phyloP scores from a whole-genome alignment of 805 yeast genomes.

The Ogataea pilisensis region DNA sequence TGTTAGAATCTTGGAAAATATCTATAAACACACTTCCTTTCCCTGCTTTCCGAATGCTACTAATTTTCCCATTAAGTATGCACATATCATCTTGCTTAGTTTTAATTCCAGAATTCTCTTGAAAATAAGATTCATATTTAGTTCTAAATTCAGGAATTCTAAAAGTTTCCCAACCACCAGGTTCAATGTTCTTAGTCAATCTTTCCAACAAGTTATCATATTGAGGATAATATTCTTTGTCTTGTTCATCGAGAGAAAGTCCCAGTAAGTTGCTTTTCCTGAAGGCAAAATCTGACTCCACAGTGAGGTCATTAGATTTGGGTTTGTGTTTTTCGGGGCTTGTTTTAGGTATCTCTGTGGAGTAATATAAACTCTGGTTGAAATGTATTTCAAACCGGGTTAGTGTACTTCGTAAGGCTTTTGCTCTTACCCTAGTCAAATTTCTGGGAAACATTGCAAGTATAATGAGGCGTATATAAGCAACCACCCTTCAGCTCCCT shows the following conservation, averaged over 20 bases:
- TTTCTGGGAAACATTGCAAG: too few species aligned
- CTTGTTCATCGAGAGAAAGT: slow-evolving; percentile 16
- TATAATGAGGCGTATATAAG: too few species aligned
- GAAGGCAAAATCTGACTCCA: slow-evolving; percentile 32
- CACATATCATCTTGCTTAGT: slow-evolving; percentile 18
- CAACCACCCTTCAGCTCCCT: too few species aligned
- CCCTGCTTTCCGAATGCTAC: slow-evolving; percentile 58
- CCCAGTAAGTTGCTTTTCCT: slow-evolving; percentile 21
- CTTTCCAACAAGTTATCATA: slow-evolving; percentile 1
- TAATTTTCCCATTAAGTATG: slow-evolving; percentile 53
- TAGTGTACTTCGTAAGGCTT: too few species aligned
- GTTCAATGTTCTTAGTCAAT: slow-evolving; percentile 3
- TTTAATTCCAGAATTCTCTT: slow-evolving; percentile 19
- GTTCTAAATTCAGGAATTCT: slow-evolving; percentile 39
- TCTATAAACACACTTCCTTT: slow-evolving; percentile 69
- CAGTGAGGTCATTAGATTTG: slow-evolving; percentile 13
- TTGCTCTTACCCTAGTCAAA: too few species aligned
- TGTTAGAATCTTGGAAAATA: slow-evolving; percentile 51
- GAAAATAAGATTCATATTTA: slow-evolving; percentile 26
- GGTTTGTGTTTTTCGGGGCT: too few species aligned
- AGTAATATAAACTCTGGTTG: too few species aligned
- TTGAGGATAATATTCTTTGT: slow-evolving; percentile 25
- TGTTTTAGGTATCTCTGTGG: too few species aligned
- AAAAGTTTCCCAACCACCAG: slow-evolving; percentile 10
- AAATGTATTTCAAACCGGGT: too few species aligned